Evolutionary conservation across 202 grass and related monocot genomes (phyloP).

Genomic region (Panicum virgatum): DNA sequence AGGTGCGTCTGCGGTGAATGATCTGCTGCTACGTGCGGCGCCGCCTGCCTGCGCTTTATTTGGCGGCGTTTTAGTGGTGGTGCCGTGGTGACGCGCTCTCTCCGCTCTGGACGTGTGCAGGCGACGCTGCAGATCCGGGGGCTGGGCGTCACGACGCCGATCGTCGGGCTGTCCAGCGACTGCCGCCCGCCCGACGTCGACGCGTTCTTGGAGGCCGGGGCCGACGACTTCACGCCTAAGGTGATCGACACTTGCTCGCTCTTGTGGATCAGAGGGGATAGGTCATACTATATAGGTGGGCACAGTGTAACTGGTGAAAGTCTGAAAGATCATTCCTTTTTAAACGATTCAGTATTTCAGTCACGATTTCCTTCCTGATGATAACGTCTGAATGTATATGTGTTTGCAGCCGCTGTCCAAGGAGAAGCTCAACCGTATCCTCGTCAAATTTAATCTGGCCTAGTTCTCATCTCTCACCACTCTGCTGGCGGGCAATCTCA

Average conservation of each 20-base stretch:
- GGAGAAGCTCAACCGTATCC: slow-evolving; percentile 43
- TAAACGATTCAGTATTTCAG: not conserved
- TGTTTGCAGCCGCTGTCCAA: slow-evolving; percentile 48
- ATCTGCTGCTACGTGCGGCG: no score
- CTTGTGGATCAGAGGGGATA: not conserved
- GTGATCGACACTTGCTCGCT: not conserved
- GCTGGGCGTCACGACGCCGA: slow-evolving; percentile 45
- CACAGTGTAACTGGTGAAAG: not conserved
- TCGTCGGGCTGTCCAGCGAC: slow-evolving; percentile 60
- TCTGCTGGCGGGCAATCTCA: no score
- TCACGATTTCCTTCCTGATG: no score
- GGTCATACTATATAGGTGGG: no score
- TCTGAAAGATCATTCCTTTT: not conserved
- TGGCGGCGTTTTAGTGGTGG: no score
- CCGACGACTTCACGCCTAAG: slow-evolving; percentile 55
- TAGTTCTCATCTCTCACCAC: no score
- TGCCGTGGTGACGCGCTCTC: no score
- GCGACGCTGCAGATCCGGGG: slow-evolving; percentile 47
- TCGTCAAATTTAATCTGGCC: slow-evolving; percentile 37
- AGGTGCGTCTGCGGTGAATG: no score
- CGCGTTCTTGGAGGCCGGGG: slow-evolving; percentile 47
- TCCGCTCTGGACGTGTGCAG: no score
- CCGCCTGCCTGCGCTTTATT: no score
- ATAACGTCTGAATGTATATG: not conserved
- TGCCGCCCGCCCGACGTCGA: slow-evolving; percentile 39